Conservation (phyloP, 495 filamentous ascomycete genomes). For the Physcia stellaris region DNA sequence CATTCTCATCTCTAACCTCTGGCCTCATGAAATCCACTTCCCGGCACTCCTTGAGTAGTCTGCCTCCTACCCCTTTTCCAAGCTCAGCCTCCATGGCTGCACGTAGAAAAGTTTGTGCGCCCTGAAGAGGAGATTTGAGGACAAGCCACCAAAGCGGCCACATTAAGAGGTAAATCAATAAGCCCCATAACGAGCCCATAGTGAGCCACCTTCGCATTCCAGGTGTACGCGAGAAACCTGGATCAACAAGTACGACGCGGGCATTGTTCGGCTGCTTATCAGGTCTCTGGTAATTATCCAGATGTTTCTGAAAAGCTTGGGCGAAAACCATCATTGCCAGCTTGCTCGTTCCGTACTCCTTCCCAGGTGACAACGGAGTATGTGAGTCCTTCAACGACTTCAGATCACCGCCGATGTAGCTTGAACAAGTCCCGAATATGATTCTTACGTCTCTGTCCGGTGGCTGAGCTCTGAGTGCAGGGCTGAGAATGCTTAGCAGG, state of each 20-base stretch:
- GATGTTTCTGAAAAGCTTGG: constrained; percentile 75
- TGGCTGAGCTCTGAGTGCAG: constrained; percentile 77
- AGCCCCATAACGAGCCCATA: constrained; percentile 67
- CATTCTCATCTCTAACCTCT: constrained; percentile 66
- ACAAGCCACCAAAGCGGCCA: constrained; percentile 78
- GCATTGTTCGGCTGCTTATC: constrained; percentile 71
- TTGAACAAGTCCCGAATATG: constrained; percentile 71
- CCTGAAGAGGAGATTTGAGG: constrained; percentile 68
- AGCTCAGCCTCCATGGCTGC: constrained; percentile 70
- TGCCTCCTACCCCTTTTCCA: constrained; percentile 48
- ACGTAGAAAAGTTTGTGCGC: constrained; percentile 73
- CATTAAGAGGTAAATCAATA: constrained; percentile 60
- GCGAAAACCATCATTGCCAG: constrained; percentile 80
- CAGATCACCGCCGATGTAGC: constrained; percentile 61
- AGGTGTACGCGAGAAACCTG: constrained; percentile 69
- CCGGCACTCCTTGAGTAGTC: constrained; percentile 73
- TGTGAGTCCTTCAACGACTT: constrained; percentile 19
- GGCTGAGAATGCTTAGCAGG: constrained; percentile 75
- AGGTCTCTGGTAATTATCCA: constrained; percentile 66
- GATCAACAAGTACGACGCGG: constrained; percentile 72
- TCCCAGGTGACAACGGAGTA: constrained; percentile 14
- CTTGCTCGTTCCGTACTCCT: constrained; percentile 74
- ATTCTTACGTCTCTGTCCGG: constrained; percentile 86
- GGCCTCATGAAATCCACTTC: constrained; percentile 52
- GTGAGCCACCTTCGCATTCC: constrained; percentile 79